Conservation (phyloP, 441 rosid species). For the Eruca vesicaria region DNA sequence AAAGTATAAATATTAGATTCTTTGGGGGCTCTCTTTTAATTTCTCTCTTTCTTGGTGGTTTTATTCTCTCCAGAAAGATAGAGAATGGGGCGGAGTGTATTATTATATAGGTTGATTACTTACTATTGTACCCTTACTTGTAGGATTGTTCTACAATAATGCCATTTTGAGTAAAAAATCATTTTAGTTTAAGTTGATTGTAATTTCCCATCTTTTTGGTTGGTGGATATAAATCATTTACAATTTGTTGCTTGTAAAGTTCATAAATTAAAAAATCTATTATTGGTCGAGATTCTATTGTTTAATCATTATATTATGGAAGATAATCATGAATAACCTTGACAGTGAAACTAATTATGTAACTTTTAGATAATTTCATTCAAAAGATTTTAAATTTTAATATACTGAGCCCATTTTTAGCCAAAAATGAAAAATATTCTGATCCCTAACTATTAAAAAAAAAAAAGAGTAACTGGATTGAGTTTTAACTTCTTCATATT, state of each 20-base stretch:
- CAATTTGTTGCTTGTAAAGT: not conserved
- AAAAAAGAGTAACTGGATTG: too few species aligned
- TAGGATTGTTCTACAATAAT: not conserved
- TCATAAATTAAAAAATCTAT: not conserved
- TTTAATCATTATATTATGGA: not conserved
- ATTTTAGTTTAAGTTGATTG: too few species aligned
- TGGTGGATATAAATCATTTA: not conserved
- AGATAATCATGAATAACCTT: not conserved
- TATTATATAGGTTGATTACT: slow-evolving; percentile 4
- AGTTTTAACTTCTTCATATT: not conserved
- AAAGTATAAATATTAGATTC: not conserved
- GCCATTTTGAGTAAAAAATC: not conserved
- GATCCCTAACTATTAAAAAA: too few species aligned
- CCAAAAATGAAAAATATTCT: not conserved
- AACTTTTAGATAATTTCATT: not conserved
- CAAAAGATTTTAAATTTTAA: not conserved
- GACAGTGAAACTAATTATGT: not conserved
- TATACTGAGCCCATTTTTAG: not conserved
- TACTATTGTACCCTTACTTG: slow-evolving; percentile 28
- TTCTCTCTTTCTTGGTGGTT: too few species aligned
- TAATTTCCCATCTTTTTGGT: not conserved
- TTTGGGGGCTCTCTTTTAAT: not conserved
- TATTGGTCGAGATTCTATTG: not conserved
- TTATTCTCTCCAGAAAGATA: not conserved
- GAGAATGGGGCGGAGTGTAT: not conserved